Percentiles rank a stretch among this genome's conserved stretches.
These are phyloP conservation scores for Trichoderma sp. DNA, from an alignment of 2,329 filamentous ascomycete genomes.

Conservation along the genomic window DNA sequence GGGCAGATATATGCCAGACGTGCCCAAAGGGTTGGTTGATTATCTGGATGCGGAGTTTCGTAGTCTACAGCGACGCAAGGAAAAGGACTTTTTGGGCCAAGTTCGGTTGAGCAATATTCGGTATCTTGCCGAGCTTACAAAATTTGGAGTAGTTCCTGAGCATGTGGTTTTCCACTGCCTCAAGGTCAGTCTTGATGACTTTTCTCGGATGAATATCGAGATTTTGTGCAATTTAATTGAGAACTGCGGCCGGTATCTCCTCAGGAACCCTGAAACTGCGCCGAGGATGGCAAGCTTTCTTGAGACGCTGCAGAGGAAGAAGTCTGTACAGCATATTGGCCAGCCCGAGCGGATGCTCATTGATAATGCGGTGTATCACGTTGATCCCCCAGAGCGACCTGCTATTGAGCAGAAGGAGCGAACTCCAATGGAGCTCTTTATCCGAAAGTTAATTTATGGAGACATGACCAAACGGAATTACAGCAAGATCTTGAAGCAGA, in stretches of 20 bases:
- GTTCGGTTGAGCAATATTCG: conserved; percentile 92
- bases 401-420: conserved; percentile 97
- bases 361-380: conserved; percentile 97
- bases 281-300: conserved; percentile 92
- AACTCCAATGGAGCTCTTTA: conserved; percentile 87
- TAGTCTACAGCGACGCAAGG: conserved; percentile 92
- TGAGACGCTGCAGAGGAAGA: conserved; percentile 94
- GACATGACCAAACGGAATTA: conserved; percentile 95
- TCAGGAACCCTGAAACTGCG: conserved; percentile 89
- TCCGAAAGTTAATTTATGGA: conserved; percentile 88
- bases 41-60: conserved; percentile 97
- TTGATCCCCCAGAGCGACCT: conserved; percentile 89
- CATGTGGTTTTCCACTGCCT: conserved; percentile 99
- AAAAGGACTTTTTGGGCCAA: conserved; percentile 95
- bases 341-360: conserved; percentile 98
- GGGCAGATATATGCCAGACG: conserved; percentile 89
- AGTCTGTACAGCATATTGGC: conserved; percentile 90
- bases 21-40: conserved; percentile 87
- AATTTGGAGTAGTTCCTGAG: conserved; percentile 96
- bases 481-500: conserved; percentile 89
- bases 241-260: conserved; percentile 91
- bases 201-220: conserved; percentile 98
- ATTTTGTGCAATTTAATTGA: conserved; percentile 95
- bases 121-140: conserved; percentile 96
- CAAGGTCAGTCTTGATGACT: conserved; percentile 96